Conservation (phyloP, 2,329 filamentous ascomycete species). For the Rachicladosporium sp. region DNA sequence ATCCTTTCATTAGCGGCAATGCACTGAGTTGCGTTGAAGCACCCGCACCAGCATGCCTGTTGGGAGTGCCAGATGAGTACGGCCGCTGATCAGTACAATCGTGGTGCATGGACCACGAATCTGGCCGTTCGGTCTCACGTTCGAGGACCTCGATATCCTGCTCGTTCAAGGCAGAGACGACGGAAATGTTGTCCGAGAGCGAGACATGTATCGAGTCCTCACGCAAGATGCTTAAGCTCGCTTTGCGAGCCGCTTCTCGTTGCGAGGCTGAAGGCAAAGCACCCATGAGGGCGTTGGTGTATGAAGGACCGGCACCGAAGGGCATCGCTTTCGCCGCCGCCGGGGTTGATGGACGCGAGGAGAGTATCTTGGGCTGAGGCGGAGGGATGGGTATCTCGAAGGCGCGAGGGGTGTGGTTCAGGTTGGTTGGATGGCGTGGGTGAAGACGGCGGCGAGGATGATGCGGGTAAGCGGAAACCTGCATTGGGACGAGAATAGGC, state of each 20-base stretch:
- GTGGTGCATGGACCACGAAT: constrained; percentile 11
- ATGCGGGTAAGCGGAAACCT: constrained; percentile 19
- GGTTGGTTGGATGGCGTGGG: constrained; percentile 13
- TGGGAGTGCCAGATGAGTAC: constrained; percentile 6
- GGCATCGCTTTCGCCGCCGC: not conserved
- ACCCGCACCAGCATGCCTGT: constrained; percentile 10
- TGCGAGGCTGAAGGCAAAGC: constrained; percentile 14
- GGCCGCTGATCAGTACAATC: constrained; percentile 16
- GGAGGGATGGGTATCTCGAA: constrained; percentile 17
- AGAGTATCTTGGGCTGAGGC: constrained; percentile 13
- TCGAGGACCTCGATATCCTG: not conserved
- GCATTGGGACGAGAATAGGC: constrained; percentile 20
- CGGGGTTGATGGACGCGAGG: too few relatives aligned
- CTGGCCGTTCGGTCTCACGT: constrained; percentile 1
- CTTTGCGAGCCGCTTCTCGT: constrained; percentile 12
- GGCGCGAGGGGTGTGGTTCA: constrained; percentile 23
- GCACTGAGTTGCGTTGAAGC: constrained; percentile 22
- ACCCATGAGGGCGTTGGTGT: constrained; percentile 18
- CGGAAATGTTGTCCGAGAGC: constrained; percentile 4
- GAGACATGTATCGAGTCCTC: constrained; percentile 18
- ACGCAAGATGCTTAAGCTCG: constrained; percentile 15
- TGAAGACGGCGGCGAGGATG: constrained; percentile 12
- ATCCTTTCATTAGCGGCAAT: constrained; percentile 16
- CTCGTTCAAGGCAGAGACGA: not conserved
- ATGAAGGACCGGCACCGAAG: constrained; percentile 9